Evolutionary conservation across 352 stramenopile genomes (phyloP).

Genomic region (Phytophthora sp.): DNA sequence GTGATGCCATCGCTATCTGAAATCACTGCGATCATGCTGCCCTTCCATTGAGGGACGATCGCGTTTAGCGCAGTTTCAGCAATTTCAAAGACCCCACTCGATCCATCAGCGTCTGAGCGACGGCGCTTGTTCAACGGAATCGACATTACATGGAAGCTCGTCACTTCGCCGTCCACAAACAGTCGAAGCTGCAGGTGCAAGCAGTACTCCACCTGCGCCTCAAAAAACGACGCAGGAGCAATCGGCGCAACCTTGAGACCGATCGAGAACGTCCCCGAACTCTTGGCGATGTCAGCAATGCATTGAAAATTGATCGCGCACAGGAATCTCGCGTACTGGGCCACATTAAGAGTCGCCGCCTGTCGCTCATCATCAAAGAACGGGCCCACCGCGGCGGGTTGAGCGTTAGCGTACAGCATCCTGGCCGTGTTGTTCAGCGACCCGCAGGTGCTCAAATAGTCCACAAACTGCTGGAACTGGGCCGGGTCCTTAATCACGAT

Average conservation of each 20-base stretch:
- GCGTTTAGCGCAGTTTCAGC: conserved; percentile 27
- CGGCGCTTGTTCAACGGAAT: conserved; percentile 36
- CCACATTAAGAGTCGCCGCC: conserved; percentile 12
- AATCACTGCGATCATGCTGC: conserved; percentile 28
- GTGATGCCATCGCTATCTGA: conserved; percentile 27
- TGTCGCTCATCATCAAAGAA: conserved; percentile 20
- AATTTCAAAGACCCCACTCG: conserved; percentile 32
- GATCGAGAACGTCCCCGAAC: conserved; percentile 20
- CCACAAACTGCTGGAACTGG: conserved; percentile 38
- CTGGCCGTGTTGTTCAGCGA: conserved; percentile 25
- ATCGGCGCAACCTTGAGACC: conserved; percentile 30
- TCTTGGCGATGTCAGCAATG: conserved; percentile 26
- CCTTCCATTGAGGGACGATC: conserved; percentile 27
- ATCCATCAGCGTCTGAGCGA: conserved; percentile 19
- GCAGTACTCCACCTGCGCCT: conserved; percentile 36
- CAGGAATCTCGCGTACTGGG: conserved; percentile 29
- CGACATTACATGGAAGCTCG: conserved; percentile 32
- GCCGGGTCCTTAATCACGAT: conserved; percentile 15
- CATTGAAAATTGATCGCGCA: conserved; percentile 39
- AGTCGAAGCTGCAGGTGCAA: conserved; percentile 35
- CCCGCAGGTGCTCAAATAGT: conserved; percentile 27
- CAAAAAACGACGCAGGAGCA: conserved; percentile 21
- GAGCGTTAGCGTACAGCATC: conserved; percentile 17
- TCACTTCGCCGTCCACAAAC: conserved; percentile 31
- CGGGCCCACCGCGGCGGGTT: background rate